These are phyloP conservation scores for Neofusicoccum parvum DNA, from an alignment of 2,329 filamentous ascomycete species.

Conservation along the genomic window DNA sequence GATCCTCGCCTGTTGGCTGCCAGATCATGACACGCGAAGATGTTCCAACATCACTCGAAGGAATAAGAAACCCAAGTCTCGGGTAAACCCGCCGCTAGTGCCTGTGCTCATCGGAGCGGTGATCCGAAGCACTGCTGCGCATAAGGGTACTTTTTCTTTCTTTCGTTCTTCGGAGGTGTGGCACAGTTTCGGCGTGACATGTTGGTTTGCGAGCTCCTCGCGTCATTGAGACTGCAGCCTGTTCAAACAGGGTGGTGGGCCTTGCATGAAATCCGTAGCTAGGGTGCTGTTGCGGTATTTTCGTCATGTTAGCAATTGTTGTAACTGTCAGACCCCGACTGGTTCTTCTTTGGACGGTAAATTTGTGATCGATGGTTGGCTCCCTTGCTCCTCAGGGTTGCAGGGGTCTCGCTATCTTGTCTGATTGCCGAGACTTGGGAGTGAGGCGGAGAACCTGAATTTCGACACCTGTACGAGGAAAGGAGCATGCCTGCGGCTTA, in stretches of 20 bases:
- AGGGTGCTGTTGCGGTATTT: neutral
- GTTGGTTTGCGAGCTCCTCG: neutral
- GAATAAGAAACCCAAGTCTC: too few relatives aligned
- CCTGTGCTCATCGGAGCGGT: too few relatives aligned
- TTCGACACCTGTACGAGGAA: neutral
- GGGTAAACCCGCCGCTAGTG: too few relatives aligned
- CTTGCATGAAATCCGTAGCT: neutral
- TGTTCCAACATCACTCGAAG: too few relatives aligned
- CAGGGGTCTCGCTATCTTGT: constrained; percentile 1
- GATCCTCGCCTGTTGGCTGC: too few relatives aligned
- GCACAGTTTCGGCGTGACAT: neutral
- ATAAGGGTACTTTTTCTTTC: neutral
- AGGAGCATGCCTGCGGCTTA: neutral
- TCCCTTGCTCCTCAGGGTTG: neutral
- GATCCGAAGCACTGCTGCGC: too few relatives aligned
- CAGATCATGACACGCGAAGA: too few relatives aligned
- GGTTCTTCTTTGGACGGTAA: neutral
- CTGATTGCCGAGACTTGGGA: neutral
- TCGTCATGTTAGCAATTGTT: neutral
- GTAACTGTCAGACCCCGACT: neutral
- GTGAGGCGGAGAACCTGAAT: neutral
- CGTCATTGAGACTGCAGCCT: neutral
- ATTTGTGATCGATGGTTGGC: neutral
- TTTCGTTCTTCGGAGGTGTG: neutral
- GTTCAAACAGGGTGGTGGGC: neutral